Percentiles rank a stretch among this genome's conserved stretches.
phyloP scores from a whole-genome alignment of 305 asterid genomes.

The Fraxinus ornus region DNA sequence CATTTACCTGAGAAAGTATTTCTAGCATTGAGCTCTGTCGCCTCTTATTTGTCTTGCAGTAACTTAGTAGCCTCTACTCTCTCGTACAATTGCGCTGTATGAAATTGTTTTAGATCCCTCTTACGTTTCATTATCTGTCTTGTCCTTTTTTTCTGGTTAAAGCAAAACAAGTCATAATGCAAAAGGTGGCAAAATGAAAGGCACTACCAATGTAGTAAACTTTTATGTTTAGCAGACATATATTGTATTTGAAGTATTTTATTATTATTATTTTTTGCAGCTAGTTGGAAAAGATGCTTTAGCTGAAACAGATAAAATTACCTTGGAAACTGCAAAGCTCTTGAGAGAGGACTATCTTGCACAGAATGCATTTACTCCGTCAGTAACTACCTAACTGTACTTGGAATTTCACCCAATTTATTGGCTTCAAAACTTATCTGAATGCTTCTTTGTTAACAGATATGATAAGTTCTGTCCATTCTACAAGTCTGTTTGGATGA shows the following conservation, averaged over 20 bases:
- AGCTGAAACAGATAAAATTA: constrained; percentile 93
- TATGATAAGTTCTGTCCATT: constrained; percentile 95
- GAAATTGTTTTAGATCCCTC: not conserved
- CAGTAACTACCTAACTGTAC: constrained; percentile 23
- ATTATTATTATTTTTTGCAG: constrained; percentile 48
- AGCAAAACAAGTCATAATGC: not conserved
- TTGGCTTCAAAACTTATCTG: constrained; percentile 5
- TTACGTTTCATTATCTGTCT: not conserved
- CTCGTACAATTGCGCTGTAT: not conserved
- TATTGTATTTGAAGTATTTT: not conserved
- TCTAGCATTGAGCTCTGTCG: not conserved
- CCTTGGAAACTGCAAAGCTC: constrained; percentile 90
- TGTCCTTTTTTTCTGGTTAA: not conserved
- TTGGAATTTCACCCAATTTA: not conserved
- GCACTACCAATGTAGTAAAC: not conserved
- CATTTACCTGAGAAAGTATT: not conserved
- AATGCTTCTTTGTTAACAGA: constrained; percentile 42
- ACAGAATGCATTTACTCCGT: constrained; percentile 98
- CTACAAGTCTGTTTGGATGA: constrained; percentile 99
- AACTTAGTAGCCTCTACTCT: not conserved
- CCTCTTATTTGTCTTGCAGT: not conserved
- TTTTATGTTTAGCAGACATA: not conserved
- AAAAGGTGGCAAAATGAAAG: not conserved
- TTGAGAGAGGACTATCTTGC: constrained; percentile 98
- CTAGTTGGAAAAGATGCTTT: constrained; percentile 96